Percentiles rank a stretch among this genome's conserved stretches.
These are phyloP conservation scores for Cutaneotrichosporon cavernicola DNA, from an alignment of 1,284 basidiomycete species.

Conservation along the genomic window DNA sequence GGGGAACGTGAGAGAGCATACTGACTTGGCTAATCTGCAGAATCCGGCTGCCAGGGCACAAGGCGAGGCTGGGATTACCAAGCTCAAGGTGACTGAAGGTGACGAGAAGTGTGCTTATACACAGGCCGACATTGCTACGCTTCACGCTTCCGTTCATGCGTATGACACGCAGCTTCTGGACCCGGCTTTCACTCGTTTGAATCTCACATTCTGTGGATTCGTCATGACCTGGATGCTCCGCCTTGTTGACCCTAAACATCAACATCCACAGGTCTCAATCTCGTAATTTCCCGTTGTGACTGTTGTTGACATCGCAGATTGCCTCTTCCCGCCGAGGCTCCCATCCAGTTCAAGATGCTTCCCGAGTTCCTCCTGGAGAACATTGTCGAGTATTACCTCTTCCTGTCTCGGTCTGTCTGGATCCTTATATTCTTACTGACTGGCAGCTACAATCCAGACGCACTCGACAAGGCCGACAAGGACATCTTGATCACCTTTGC, in stretches of 20 bases:
- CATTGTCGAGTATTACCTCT: conserved; percentile 84
- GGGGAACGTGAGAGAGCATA: conserved; percentile 60
- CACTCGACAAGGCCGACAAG: conserved; percentile 76
- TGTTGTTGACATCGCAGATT: conserved; percentile 58
- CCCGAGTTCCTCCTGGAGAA: conserved; percentile 96
- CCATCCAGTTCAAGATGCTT: conserved; percentile 78
- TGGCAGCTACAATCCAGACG: conserved; percentile 69
- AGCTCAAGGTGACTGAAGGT: conserved; percentile 62
- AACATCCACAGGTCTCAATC: conserved; percentile 69
- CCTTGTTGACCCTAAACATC: conserved; percentile 78
- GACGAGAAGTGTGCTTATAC: conserved; percentile 15
- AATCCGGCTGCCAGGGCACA: conserved; percentile 60
- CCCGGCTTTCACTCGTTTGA: conserved; percentile 75
- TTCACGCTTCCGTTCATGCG: conserved; percentile 69
- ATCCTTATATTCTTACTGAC: not conserved
- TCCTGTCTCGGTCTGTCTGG: conserved; percentile 68
- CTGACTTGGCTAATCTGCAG: conserved; percentile 21
- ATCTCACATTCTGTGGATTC: conserved; percentile 81
- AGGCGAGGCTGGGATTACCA: conserved; percentile 59
- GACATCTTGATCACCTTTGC: conserved; percentile 86
- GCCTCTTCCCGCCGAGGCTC: conserved; percentile 81
- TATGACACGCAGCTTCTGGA: conserved; percentile 84
- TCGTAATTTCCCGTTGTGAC: conserved; percentile 58
- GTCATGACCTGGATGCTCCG: conserved; percentile 93
- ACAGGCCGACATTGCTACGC: conserved; percentile 65